Evolutionary conservation across 2,329 filamentous ascomycete genomes (phyloP), one percentile per base, ranked within the genome.

Genomic region (Anthostomella pinea): DNA sequence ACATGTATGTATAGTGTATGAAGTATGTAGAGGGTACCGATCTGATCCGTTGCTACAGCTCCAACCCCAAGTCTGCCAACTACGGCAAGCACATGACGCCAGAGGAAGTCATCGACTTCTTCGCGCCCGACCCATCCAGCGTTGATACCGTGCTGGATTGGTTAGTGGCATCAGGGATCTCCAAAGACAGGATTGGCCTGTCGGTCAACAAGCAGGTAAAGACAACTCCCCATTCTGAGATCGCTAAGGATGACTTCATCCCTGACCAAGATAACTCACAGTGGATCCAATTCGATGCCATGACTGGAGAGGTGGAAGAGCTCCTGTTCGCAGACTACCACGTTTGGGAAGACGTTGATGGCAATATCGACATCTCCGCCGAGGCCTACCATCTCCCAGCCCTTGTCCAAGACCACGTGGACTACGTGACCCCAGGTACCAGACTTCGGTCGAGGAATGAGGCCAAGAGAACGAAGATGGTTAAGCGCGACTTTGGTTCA

Each of bases 11-110:
- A 21, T 3, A 24, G 14, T 15, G 16, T 26, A 17, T 4, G 10
- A 8, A 11, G 14, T 17, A 16, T 30, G 7, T 4, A 25, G 33
- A n/a, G n/a, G n/a, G n/a, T 20, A 38, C 30, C 48, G 20, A 50
- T 25, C 17, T 29, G 15, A 14, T 8, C 15, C n/a, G 8, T n/a
- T n/a, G n/a, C 20, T 23, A 17, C 6, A 53, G 51, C 20, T 56
- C 54, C 5, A 48, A 55, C 33, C 53, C 54, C 2, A 31, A 39
- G 8, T 58, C 56, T 3, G 5, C 46, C 2, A 55, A 56, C 21
- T 68, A 61, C 40, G 64, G 62, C 21, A 59, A 66, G 35, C 60
- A 68, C 47, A 61, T 64, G 57, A 59, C 54, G 5, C 36, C 56
- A 3, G 45, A 60, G 10, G 59, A 68, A 35, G 58, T 66, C 13